phyloP scores from a whole-genome alignment of 192 early-diverging fungal species.

The Coemansia sp. region DNA sequence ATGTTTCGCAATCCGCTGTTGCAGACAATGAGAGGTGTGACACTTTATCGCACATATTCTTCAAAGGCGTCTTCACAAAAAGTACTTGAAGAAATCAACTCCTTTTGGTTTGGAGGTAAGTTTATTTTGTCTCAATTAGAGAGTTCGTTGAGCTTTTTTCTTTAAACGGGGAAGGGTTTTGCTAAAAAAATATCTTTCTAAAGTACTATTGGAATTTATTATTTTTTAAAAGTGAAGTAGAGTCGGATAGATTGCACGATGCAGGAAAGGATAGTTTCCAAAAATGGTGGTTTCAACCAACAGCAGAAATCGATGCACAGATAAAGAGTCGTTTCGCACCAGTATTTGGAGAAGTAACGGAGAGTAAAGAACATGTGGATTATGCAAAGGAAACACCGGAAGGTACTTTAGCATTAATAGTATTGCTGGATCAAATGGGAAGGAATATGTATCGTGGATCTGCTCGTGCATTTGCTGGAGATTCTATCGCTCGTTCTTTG shows the following conservation, averaged over 20 bases:
- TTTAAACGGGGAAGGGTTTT: background rate
- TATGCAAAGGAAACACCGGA: conserved; percentile 38
- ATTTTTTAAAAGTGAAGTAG: background rate
- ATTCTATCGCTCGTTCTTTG: conserved; percentile 55
- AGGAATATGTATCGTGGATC: conserved; percentile 63
- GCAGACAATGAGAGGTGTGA: too few species aligned
- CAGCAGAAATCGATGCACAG: conserved; percentile 28
- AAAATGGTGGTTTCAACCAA: conserved; percentile 51
- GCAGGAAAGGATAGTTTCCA: conserved; percentile 44
- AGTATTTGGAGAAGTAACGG: conserved; percentile 13
- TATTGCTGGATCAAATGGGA: conserved; percentile 64
- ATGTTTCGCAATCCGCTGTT: too few species aligned
- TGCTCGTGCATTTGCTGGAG: conserved; percentile 57
- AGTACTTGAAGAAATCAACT: conserved; percentile 37
- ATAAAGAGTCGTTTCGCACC: conserved; percentile 30
- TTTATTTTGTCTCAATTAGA: background rate
- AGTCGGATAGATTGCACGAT: conserved; percentile 46
- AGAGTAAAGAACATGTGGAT: conserved; percentile 32
- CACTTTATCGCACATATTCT: background rate
- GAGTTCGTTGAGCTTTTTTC: too few species aligned
- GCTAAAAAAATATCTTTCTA: background rate
- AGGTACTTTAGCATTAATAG: conserved; percentile 50
- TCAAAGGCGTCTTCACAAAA: conserved; percentile 38
- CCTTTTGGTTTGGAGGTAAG: conserved; percentile 44
- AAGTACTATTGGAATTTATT: too few species aligned